Conservation (phyloP, 164 flowering plant genomes). For the Houttuynia cordata region DNA sequence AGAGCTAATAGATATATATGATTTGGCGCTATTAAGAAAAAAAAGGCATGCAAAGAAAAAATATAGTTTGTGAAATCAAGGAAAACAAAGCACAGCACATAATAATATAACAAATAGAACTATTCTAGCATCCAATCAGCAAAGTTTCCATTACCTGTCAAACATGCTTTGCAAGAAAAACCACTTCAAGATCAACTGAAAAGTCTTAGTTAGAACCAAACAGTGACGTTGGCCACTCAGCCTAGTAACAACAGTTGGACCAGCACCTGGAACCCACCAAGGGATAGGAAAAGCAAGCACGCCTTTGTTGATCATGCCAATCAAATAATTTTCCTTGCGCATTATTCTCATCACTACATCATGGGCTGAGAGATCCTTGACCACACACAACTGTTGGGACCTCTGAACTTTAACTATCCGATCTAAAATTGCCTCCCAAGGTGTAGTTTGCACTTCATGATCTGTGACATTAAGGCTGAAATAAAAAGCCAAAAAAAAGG, state of each 20-base stretch:
- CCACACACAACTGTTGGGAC: slow-evolving; percentile 73
- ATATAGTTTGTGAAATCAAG: too few relatives aligned
- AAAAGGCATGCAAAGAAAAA: too few relatives aligned
- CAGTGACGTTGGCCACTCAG: slow-evolving; percentile 38
- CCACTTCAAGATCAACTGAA: slow-evolving; percentile 97
- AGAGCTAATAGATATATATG: too few relatives aligned
- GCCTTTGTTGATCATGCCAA: slow-evolving; percentile 95
- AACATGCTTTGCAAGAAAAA: slow-evolving; percentile 98
- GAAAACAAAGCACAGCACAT: too few relatives aligned
- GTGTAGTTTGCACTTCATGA: slow-evolving; percentile 77
- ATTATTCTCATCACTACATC: slow-evolving; percentile 91
- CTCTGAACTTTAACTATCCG: slow-evolving; percentile 74
- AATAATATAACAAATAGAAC: neutral
- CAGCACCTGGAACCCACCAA: slow-evolving; percentile 86
- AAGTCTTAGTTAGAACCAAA: slow-evolving; percentile 68
- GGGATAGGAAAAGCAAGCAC: slow-evolving; percentile 86
- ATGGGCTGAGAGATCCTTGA: slow-evolving; percentile 87
- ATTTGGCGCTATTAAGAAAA: too few relatives aligned
- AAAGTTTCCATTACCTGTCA: slow-evolving; percentile 45
- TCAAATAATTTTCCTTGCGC: slow-evolving; percentile 97
- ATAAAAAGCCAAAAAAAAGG: slow-evolving; percentile 3
- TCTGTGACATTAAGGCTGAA: slow-evolving; percentile 89
- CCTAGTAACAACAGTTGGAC: slow-evolving; percentile 55
- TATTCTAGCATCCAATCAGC: neutral
- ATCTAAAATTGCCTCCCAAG: slow-evolving; percentile 84